phyloP scores from a whole-genome alignment of 139 green algal genomes.

The Medakamo hakoo region DNA sequence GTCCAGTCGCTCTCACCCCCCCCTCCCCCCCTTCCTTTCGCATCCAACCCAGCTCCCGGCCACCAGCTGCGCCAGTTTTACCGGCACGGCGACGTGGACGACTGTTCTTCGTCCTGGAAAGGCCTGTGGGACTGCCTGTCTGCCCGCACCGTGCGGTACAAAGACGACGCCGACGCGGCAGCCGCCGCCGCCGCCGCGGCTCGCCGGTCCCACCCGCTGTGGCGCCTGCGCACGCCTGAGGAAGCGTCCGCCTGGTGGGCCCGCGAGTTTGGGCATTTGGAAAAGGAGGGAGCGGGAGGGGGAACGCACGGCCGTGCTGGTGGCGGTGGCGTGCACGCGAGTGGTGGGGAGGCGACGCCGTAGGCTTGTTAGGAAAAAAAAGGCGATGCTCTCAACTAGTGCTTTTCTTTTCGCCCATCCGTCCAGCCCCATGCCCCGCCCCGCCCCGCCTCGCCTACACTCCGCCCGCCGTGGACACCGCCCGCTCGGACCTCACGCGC shows the following conservation, averaged over 20 bases:
- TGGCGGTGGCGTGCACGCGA: no score
- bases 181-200: neutral
- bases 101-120: constrained; percentile 14
- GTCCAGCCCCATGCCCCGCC: no score
- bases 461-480: neutral
- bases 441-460: no score
- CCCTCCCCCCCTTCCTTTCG: neutral
- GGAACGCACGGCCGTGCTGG: neutral
- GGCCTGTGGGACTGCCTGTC: constrained; percentile 14
- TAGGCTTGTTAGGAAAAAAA: no score
- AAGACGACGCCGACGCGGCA: neutral
- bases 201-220: neutral
- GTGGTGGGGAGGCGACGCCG: no score
- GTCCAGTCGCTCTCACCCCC: neutral
- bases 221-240: constrained; percentile 3
- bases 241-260: constrained; percentile 1
- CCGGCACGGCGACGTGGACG: constrained; percentile 14
- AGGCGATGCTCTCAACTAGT: neutral
- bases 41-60: constrained; percentile 11
- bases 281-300: neutral
- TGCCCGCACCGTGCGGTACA: constrained; percentile 4
- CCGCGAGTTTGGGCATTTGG: neutral
- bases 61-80: constrained; percentile 19
- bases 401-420: no score
- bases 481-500: neutral